A percentile compares a stretch with the other conserved stretches of the same genome.
Conservation (phyloP, 78 protist species). For the Dictyostelium discoideum region dicty_2.7 NC_007091.3:898001-898500, state of each 20-base stretch:
- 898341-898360: not conserved
- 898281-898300: not conserved
- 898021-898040: not conserved
- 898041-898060: not conserved
- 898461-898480: not conserved
- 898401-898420: not conserved
- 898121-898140: not conserved
- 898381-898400: not conserved
- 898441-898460: not conserved
- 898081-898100: not conserved
- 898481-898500: not conserved
- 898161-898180: conserved; percentile 9
- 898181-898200: conserved; percentile 29
- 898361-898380: not conserved
- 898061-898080: not conserved
- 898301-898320: conserved; percentile 9
- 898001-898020: not conserved
- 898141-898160: not conserved
- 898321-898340: conserved; percentile 4
- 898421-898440: not conserved
- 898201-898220: not conserved
- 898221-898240: conserved; percentile 12
- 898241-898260: conserved; percentile 6
- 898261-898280: conserved; percentile 4
- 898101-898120: not conserved